Base-by-base conservation (phyloP, 2,329 filamentous ascomycete species). In the Ceratocystis ficicola region DNA sequence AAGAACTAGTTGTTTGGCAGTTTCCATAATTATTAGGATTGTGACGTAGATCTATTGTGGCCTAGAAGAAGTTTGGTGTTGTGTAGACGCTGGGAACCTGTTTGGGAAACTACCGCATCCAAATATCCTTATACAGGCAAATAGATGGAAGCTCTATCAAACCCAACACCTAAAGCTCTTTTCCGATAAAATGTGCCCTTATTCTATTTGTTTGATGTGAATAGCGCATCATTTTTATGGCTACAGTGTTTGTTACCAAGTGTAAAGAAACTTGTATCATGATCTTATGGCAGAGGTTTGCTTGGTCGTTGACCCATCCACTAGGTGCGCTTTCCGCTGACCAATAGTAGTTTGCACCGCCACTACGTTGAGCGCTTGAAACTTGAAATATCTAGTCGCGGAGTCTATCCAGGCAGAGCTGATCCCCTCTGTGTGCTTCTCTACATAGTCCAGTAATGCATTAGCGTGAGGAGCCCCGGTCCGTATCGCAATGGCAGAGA, bases 401-500 rank as follows among this genome's bases (percentile, higher is more conserved):
- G 70, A 70, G 2, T 73, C 70, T 17, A 78, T 68, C 87, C 87
- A 90, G 1, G 76, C 72, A 28, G 81, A 77, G 44, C 81, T 75
- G 28, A 86, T 75, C 0, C 77, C 73, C 1, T 77, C 73, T 1
- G 89, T 82, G 65, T 77, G 75, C 44, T 79, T 75, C 36, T 77
- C 73, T 1, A 84, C 78, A 69, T 84, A 82, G 3, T 84, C 78
- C 28, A 86, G 72, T 8, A 90, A 72, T 0, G 81, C 78, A 62
- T 78, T 78, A 0, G 82, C 78, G 52, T 82, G 80, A 0, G 85
- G 84, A 0, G 86, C 83, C 46, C 76, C 79, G 5, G 77, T 76
- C 22, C 78, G 73, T 5, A 90, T 72, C 0, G 81, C 87, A 41
- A 90, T 75, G 25, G 85, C 84, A 1, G 86, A 87, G 0, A 85